These are phyloP conservation scores for Paraglomus occultum DNA, from an alignment of 192 early-diverging fungal species.

Conservation along the genomic window DNA sequence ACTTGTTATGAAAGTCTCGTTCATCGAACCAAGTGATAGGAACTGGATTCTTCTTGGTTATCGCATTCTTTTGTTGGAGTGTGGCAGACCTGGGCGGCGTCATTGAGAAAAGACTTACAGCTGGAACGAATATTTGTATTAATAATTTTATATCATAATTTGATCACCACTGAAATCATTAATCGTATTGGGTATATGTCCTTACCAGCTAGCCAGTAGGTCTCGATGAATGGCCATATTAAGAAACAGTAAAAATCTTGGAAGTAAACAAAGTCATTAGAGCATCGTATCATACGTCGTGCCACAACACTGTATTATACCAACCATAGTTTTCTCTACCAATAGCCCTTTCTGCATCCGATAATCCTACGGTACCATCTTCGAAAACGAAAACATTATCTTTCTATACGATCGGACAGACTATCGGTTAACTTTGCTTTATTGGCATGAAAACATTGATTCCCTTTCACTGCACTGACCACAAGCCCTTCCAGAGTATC, in stretches of 20 bases:
- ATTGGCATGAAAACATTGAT: background rate
- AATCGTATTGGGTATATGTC: slow-evolving; percentile 29
- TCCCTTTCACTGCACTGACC: slow-evolving; percentile 19
- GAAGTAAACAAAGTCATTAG: background rate
- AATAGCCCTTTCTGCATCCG: slow-evolving; percentile 48
- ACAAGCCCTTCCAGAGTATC: slow-evolving; percentile 59
- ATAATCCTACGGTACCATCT: slow-evolving; percentile 49
- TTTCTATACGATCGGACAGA: slow-evolving; percentile 19
- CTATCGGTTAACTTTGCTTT: too few relatives aligned
- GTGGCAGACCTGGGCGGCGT: slow-evolving; percentile 29
- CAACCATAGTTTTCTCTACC: slow-evolving; percentile 65
- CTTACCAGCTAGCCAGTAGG: slow-evolving; percentile 79
- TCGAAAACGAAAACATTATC: slow-evolving; percentile 49
- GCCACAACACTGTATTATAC: background rate
- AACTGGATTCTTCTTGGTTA: slow-evolving; percentile 21
- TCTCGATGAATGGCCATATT: slow-evolving; percentile 87
- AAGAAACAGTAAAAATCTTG: slow-evolving; percentile 81
- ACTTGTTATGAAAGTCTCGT: slow-evolving; percentile 62
- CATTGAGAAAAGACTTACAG: slow-evolving; percentile 41
- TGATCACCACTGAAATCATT: too few relatives aligned
- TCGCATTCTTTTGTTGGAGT: background rate
- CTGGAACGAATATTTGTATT: background rate
- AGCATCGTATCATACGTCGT: background rate
- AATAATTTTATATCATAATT: too few relatives aligned
- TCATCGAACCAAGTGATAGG: slow-evolving; percentile 64